Percentiles rank a stretch among this genome's conserved stretches.
Evolutionary conservation across 768 basidiomycete species (phyloP).

Genomic region (Boletus coccyginus): DNA sequence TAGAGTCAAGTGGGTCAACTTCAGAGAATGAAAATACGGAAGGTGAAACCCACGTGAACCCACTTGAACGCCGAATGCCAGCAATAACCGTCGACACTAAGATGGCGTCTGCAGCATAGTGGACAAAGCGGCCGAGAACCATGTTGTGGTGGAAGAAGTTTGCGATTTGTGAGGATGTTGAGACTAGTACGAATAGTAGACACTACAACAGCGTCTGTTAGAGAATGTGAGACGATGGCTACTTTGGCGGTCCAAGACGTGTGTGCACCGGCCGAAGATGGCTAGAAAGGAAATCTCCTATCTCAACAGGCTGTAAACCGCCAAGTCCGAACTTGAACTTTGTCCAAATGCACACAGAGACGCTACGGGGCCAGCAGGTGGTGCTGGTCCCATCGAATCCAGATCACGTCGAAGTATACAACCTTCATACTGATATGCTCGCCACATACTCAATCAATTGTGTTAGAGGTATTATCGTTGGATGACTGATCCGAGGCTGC

Average conservation of each 20-base stretch:
- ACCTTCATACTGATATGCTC: neutral
- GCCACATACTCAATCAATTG: neutral
- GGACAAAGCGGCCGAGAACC: conserved; percentile 69
- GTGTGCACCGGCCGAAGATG: neutral
- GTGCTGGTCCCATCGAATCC: conserved; percentile 80
- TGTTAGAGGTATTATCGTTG: conserved; percentile 78
- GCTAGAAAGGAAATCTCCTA: conserved; percentile 22
- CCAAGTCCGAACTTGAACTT: neutral
- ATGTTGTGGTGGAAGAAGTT: conserved; percentile 31
- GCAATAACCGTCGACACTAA: conserved; percentile 87
- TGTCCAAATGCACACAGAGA: conserved; percentile 17
- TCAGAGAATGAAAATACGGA: neutral
- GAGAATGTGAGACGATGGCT: neutral
- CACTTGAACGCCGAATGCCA: conserved; percentile 86
- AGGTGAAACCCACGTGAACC: conserved; percentile 70
- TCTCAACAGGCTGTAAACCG: neutral
- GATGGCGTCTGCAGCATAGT: conserved; percentile 82
- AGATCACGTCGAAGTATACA: conserved; percentile 41
- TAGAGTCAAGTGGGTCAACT: conserved; percentile 27
- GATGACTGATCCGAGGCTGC: conserved; percentile 78
- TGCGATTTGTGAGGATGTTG: neutral
- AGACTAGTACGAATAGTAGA: neutral
- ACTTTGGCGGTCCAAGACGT: neutral
- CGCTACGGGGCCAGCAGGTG: conserved; percentile 60
- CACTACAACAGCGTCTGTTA: neutral